These are phyloP conservation scores for Cajanus cajan DNA, from an alignment of 306 rosid genomes.

Conservation along the genomic window DNA sequence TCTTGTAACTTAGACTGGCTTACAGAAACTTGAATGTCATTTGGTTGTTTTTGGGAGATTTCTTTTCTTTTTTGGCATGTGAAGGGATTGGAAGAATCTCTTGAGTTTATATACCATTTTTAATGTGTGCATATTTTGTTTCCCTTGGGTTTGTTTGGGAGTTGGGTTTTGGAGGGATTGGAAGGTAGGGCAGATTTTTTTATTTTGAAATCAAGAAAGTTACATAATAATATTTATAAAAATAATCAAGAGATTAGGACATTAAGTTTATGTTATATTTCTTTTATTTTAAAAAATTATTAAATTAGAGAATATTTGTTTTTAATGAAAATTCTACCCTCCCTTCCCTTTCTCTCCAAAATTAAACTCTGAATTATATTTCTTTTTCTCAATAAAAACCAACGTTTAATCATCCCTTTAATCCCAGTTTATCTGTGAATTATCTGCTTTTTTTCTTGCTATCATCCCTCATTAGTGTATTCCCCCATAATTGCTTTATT, in stretches of 20 bases:
- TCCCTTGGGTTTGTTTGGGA: not conserved
- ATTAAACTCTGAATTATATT: not conserved
- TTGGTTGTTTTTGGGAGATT: not conserved
- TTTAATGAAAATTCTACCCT: not conserved
- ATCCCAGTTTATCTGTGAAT: not conserved
- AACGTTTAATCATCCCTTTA: not conserved
- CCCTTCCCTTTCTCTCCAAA: not conserved
- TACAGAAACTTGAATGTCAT: not conserved
- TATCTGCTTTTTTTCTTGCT: not conserved
- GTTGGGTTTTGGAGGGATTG: not conserved
- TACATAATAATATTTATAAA: not conserved
- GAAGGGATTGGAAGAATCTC: not conserved
- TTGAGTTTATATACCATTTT: not conserved
- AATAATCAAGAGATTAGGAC: not conserved
- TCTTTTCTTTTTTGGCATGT: not conserved
- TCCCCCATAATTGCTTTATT: not conserved
- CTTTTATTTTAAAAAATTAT: not conserved
- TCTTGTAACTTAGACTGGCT: not conserved
- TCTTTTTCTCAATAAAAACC: not conserved
- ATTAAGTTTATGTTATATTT: not conserved
- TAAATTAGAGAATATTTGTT: not conserved
- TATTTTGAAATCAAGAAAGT: not conserved
- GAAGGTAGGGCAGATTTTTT: not conserved
- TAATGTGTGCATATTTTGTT: not conserved
- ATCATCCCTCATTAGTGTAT: not conserved